Percentiles rank a stretch among this genome's conserved stretches.
These are phyloP conservation scores for Meyerozyma carpophila DNA, from an alignment of 1,139 yeast species.

Conservation along the genomic window DNA sequence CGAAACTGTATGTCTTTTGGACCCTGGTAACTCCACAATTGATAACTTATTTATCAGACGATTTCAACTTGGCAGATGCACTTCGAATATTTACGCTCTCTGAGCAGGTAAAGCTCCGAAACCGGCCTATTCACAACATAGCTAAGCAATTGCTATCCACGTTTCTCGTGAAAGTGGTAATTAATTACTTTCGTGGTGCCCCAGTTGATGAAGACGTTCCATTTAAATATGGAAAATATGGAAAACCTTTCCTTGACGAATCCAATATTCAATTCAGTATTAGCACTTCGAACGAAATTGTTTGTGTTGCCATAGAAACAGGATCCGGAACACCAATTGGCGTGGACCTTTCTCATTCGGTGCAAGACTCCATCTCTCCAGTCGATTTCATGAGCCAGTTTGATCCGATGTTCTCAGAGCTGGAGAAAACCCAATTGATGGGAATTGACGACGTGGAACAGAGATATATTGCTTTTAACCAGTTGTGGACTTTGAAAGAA, in stretches of 20 bases:
- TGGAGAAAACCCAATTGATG: constrained; percentile 32
- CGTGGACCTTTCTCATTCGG: constrained; percentile 54
- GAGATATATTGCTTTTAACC: constrained; percentile 37
- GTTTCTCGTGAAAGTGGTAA: constrained; percentile 20
- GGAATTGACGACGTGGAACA: constrained; percentile 8
- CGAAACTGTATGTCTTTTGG: constrained; percentile 12
- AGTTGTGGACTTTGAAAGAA: constrained; percentile 71
- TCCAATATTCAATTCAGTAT: constrained; percentile 36
- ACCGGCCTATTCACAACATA: constrained; percentile 5
- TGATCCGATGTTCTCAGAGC: constrained; percentile 40
- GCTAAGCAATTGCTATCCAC: constrained; percentile 16
- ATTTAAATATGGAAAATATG: constrained; percentile 24
- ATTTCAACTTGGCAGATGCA: constrained; percentile 26
- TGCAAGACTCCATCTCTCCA: constrained; percentile 33
- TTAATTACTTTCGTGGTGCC: constrained; percentile 16
- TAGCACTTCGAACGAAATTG: constrained; percentile 52
- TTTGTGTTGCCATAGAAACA: constrained; percentile 38
- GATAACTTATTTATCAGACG: constrained; percentile 21
- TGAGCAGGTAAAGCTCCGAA: not conserved
- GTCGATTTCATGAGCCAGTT: constrained; percentile 38
- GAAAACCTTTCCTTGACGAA: constrained; percentile 28
- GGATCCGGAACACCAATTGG: constrained; percentile 38
- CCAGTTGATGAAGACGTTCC: constrained; percentile 8
- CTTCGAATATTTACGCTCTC: not conserved
- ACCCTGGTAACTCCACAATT: constrained; percentile 12